phyloP scores from a whole-genome alignment of 352 stramenopile genomes.

The Pythium plurisporium region DNA sequence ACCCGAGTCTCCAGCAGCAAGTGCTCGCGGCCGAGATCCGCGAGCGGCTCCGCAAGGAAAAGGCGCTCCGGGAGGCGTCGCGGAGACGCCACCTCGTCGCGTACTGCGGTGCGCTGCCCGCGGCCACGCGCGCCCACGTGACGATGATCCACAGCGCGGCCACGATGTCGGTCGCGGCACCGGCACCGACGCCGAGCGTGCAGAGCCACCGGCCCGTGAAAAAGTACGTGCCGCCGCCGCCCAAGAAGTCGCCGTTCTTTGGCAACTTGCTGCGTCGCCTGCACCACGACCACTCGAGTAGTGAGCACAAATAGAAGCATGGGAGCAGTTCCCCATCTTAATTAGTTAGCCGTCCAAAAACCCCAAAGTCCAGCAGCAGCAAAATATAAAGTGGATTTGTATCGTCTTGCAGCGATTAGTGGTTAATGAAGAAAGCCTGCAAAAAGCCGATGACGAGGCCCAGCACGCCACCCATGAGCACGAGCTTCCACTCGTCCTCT shows the following conservation, averaged over 20 bases:
- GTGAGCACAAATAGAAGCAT: neutral
- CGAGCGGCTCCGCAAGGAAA: slow-evolving; percentile 40
- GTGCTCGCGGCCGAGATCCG: slow-evolving; percentile 36
- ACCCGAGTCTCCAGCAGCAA: slow-evolving; percentile 34
- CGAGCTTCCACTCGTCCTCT: slow-evolving; percentile 98
- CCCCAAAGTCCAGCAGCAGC: too few relatives aligned
- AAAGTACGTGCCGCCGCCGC: slow-evolving; percentile 17
- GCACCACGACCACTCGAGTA: neutral
- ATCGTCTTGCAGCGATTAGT: slow-evolving; percentile 32
- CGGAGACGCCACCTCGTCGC: slow-evolving; percentile 31
- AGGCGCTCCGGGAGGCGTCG: slow-evolving; percentile 33
- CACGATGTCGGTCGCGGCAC: neutral
- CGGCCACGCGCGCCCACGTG: slow-evolving; percentile 5
- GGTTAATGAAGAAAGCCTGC: slow-evolving; percentile 86
- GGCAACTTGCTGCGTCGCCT: slow-evolving; percentile 15
- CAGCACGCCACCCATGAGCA: slow-evolving; percentile 93
- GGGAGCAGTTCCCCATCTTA: too few relatives aligned
- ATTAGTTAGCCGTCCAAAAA: too few relatives aligned
- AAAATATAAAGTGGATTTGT: too few relatives aligned
- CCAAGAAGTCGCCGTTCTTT: slow-evolving; percentile 24
- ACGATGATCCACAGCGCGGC: neutral
- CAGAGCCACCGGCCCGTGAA: slow-evolving; percentile 22
- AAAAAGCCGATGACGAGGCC: slow-evolving; percentile 89
- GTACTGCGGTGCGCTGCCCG: slow-evolving; percentile 26
- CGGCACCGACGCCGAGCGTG: slow-evolving; percentile 13